phyloP scores from a whole-genome alignment of 1,139 yeast genomes.

The Yamadazyma spencermartinsiae region DNA sequence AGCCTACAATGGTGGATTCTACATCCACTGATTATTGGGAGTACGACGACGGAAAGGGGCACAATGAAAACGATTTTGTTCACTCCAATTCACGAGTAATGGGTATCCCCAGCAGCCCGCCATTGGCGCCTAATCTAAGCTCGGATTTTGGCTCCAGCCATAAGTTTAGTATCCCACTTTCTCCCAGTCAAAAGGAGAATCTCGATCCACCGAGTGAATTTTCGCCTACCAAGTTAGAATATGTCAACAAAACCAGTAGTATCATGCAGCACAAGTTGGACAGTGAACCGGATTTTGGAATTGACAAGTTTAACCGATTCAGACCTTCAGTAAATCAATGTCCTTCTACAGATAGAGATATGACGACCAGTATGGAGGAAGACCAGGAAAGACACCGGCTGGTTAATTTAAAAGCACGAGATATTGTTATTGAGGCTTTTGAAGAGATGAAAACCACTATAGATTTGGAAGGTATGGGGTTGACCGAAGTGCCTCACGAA shows the following conservation, averaged over 20 bases:
- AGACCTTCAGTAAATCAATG: conserved; percentile 27
- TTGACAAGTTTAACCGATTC: conserved; percentile 45
- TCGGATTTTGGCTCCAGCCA: conserved; percentile 17
- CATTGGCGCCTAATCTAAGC: conserved; percentile 12
- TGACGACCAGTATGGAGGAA: conserved; percentile 14
- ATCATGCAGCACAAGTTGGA: conserved; percentile 20
- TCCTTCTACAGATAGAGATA: conserved; percentile 32
- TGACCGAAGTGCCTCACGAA: conserved; percentile 44
- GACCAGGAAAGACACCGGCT: conserved; percentile 11
- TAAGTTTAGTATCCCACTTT: conserved; percentile 14
- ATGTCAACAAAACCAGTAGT: neutral
- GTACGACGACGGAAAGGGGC: conserved; percentile 12
- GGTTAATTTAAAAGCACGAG: conserved; percentile 28
- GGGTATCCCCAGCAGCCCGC: conserved; percentile 17
- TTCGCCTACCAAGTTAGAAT: conserved; percentile 7
- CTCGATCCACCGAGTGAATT: conserved; percentile 5
- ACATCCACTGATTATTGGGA: conserved; percentile 13
- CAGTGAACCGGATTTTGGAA: conserved; percentile 50
- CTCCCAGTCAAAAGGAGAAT: conserved; percentile 16
- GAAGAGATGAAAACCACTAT: conserved; percentile 39
- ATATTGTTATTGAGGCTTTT: conserved; percentile 38
- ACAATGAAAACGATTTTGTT: neutral
- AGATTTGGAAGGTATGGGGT: conserved; percentile 37
- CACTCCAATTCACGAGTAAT: too few species aligned
- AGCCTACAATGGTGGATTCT: conserved; percentile 18